Conservation (phyloP, 2,329 filamentous ascomycete genomes). For the Xylaria polymorpha region DNA sequence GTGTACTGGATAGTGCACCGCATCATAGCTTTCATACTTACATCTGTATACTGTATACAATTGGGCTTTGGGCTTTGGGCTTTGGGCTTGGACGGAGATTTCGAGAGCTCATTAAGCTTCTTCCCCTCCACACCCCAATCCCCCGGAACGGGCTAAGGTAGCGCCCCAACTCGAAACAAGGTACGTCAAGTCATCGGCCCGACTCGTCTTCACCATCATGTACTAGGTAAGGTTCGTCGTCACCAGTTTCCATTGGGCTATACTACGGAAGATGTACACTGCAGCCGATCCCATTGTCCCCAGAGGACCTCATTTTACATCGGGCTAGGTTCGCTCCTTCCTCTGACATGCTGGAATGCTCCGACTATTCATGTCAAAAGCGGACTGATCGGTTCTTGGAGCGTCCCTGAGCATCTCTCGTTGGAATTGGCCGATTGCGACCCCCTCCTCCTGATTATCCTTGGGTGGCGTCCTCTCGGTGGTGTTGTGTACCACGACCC, state of each 20-base stretch:
- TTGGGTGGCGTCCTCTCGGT: not conserved
- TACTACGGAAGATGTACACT: not conserved
- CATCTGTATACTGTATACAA: not conserved
- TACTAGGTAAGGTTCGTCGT: conserved; percentile 26
- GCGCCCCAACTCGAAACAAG: conserved; percentile 29
- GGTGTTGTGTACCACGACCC: not conserved
- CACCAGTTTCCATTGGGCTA: conserved; percentile 12
- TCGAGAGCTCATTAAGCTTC: conserved; percentile 12
- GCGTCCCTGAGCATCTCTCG: not conserved
- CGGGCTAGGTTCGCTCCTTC: not conserved
- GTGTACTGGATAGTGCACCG: not conserved
- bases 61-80: not conserved
- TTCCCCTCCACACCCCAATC: conserved; percentile 25
- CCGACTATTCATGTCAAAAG: not conserved
- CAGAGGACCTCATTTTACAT: conserved; percentile 2
- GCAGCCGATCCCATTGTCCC: not conserved
- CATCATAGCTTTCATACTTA: not conserved
- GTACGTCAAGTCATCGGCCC: conserved; percentile 33
- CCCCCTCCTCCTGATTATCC: conserved; percentile 10
- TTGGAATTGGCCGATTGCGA: conserved; percentile 9
- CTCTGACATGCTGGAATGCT: not conserved
- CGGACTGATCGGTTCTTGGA: not conserved
- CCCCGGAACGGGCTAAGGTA: conserved; percentile 28
- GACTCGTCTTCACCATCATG: conserved; percentile 35
- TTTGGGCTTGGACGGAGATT: not conserved